phyloP scores from a whole-genome alignment of 83 land plant genomes.

The Thuja plicata region DNA sequence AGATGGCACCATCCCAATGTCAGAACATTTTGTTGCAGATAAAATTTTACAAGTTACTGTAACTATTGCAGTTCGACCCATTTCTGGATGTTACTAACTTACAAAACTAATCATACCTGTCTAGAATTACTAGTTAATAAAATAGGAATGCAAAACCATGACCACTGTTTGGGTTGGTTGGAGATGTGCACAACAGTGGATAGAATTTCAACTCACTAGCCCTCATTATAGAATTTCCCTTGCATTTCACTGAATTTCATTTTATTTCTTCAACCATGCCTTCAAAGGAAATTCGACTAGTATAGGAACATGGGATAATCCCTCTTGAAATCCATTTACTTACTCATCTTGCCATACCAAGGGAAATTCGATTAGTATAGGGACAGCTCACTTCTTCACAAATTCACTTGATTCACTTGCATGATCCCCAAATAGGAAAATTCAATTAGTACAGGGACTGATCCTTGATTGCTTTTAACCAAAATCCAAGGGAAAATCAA shows the following conservation, averaged over 20 bases:
- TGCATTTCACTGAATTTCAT: background rate
- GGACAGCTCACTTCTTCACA: too few relatives aligned
- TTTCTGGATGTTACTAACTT: background rate
- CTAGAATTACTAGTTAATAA: background rate
- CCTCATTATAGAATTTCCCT: background rate
- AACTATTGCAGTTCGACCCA: background rate
- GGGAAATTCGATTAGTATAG: too few relatives aligned
- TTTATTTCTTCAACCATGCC: background rate
- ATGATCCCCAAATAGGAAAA: too few relatives aligned
- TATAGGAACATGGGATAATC: too few relatives aligned
- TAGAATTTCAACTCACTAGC: background rate
- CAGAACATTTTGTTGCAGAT: background rate
- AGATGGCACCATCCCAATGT: background rate
- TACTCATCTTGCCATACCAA: too few relatives aligned
- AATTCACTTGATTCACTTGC: too few relatives aligned
- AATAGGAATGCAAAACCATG: background rate
- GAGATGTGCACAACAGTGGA: background rate
- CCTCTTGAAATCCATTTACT: too few relatives aligned
- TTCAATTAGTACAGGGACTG: too few relatives aligned
- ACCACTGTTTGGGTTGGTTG: background rate
- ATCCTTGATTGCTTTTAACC: too few relatives aligned
- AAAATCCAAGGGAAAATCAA: too few relatives aligned
- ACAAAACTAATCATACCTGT: background rate
- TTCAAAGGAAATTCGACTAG: too few relatives aligned
- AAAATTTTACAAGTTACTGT: background rate